Conservation (phyloP, 495 filamentous ascomycete genomes). For the Tricharina praecox region DNA sequence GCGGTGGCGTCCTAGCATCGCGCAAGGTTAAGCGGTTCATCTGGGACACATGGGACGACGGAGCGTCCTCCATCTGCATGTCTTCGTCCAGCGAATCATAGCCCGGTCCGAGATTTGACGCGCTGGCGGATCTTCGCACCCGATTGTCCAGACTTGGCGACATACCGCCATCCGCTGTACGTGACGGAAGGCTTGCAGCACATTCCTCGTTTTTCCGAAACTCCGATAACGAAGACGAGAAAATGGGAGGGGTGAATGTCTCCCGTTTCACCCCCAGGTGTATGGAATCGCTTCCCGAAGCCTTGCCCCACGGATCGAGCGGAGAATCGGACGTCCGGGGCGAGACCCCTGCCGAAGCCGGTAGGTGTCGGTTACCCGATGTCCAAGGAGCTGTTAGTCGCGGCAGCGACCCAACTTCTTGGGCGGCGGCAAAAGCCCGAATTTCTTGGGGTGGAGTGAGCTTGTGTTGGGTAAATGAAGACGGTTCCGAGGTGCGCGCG, state of each 20-base stretch:
- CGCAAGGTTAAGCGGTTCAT: conserved; percentile 19
- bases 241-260: conserved; percentile 9
- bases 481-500: conserved; percentile 20
- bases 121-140: conserved; percentile 19
- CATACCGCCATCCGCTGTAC: conserved; percentile 17
- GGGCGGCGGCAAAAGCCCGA: conserved; percentile 10
- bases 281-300: conserved; percentile 14
- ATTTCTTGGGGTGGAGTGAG: conserved; percentile 14
- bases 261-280: conserved; percentile 12
- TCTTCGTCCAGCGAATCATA: conserved; percentile 21
- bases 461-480: conserved; percentile 11
- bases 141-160: conserved; percentile 14
- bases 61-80: conserved; percentile 21
- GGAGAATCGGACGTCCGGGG: conserved; percentile 13
- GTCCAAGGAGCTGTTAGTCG: conserved; percentile 12
- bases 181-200: conserved; percentile 20
- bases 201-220: conserved; percentile 22
- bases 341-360: not conserved
- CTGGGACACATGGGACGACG: conserved; percentile 11
- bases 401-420: conserved; percentile 13
- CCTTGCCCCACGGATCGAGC: conserved; percentile 18
- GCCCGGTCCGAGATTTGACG: conserved; percentile 16
- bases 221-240: conserved; percentile 18
- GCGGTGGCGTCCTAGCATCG: conserved; percentile 18
- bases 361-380: not conserved